These are phyloP conservation scores for Corinectria fuckeliana DNA, from an alignment of 2,329 filamentous ascomycete genomes.

Conservation along the genomic window DNA sequence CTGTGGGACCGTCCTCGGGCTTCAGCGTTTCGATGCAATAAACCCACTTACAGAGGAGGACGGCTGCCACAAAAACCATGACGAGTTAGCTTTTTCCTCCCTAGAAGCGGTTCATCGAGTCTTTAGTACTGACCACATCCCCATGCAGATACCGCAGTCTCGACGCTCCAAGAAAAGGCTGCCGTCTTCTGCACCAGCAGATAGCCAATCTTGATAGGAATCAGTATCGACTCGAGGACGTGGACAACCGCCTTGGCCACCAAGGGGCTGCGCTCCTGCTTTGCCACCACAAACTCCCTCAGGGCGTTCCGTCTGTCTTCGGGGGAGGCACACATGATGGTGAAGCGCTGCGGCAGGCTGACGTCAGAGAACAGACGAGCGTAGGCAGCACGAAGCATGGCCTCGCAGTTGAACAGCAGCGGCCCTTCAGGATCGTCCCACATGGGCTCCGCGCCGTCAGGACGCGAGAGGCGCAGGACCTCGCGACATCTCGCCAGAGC, in stretches of 20 bases:
- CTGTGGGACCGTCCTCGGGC: background rate
- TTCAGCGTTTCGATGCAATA: background rate
- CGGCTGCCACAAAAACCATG: background rate
- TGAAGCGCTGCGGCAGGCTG: background rate
- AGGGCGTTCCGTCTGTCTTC: background rate
- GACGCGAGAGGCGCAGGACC: background rate
- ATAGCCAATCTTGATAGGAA: background rate
- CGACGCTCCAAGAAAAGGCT: background rate
- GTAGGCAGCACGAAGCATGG: background rate
- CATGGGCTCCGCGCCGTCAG: background rate
- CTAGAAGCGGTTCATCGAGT: background rate
- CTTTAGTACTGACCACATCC: background rate
- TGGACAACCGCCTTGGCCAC: background rate
- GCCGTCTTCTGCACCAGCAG: background rate
- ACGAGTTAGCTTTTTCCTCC: background rate
- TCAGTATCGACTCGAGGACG: background rate
- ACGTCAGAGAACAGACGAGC: background rate
- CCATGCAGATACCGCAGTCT: background rate
- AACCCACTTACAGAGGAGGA: background rate
- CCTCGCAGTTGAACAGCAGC: background rate
- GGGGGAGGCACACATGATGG: background rate
- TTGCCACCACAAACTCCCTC: background rate
- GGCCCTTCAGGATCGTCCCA: background rate
- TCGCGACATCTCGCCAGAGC: background rate
- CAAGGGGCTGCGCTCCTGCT: background rate